phyloP scores from a whole-genome alignment of 371 early-diverging fungal species.

The Circinella minor region DNA sequence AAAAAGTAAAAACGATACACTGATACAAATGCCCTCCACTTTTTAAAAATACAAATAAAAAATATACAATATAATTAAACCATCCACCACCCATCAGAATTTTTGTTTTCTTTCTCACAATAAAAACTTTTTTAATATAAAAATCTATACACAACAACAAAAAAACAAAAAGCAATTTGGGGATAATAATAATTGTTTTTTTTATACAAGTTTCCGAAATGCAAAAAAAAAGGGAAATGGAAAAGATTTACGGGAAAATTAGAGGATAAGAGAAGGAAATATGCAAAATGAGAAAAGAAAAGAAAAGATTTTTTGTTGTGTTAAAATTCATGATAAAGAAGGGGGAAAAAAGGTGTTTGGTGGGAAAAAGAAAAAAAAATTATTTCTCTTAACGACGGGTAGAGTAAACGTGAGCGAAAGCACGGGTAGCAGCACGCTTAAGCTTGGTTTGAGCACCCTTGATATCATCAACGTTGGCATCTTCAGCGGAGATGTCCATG shows the following conservation, averaged over 20 bases:
- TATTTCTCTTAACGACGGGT: conserved; percentile 47
- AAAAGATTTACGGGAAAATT: neutral
- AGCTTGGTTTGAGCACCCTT: conserved; percentile 91
- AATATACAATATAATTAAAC: neutral
- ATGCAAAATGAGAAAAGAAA: neutral
- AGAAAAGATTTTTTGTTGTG: neutral
- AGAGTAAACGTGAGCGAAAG: conserved; percentile 72
- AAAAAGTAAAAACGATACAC: conserved; percentile 10
- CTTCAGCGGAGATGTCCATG: conserved; percentile 80
- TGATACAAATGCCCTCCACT: no score
- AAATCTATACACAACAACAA: conserved; percentile 7
- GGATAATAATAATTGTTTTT: neutral
- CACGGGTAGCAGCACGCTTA: conserved; percentile 83
- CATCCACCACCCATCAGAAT: neutral
- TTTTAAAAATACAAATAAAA: neutral
- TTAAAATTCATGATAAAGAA: neutral
- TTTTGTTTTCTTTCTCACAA: neutral
- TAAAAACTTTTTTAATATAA: neutral
- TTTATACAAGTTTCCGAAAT: conserved; percentile 8
- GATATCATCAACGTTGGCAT: conserved; percentile 85
- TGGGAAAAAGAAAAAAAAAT: neutral
- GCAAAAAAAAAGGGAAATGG: neutral
- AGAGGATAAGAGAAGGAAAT: neutral
- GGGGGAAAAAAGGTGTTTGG: neutral
- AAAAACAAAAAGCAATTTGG: neutral